A percentile compares a stretch with the other conserved stretches of the same genome.
phyloP scores from a whole-genome alignment of 202 grass and related monocot genomes.

The Zoysia matrella region DNA sequence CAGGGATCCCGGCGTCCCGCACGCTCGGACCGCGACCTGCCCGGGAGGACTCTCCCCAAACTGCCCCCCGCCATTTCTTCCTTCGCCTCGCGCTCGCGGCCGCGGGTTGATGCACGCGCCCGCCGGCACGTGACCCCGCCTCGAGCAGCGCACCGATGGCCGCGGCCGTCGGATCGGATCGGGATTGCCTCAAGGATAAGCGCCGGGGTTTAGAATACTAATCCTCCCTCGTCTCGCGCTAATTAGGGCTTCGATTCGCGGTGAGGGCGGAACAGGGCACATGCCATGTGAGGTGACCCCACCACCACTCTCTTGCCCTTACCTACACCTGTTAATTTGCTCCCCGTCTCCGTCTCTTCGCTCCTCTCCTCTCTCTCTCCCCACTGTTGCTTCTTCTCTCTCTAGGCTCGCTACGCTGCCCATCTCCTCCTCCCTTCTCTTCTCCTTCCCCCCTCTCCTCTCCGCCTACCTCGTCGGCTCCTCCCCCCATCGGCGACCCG shows the following conservation, averaged over 20 bases:
- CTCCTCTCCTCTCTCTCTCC: neutral
- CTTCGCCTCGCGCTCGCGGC: neutral
- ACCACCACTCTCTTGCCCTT: constrained; percentile 53
- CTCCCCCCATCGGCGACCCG: constrained; percentile 6
- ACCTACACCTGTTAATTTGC: constrained; percentile 74
- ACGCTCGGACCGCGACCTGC: constrained; percentile 45
- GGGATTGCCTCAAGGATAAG: constrained; percentile 42
- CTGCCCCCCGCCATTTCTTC: neutral
- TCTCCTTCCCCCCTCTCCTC: neutral
- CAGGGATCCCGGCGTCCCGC: neutral
- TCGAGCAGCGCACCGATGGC: constrained; percentile 58
- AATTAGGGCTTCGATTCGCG: constrained; percentile 45
- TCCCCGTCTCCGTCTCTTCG: constrained; percentile 40
- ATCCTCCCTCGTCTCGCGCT: constrained; percentile 24
- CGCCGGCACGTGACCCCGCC: constrained; percentile 66
- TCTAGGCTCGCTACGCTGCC: constrained; percentile 18
- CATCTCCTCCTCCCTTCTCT: constrained; percentile 26
- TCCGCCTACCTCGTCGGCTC: constrained; percentile 2
- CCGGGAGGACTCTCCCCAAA: neutral
- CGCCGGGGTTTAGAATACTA: constrained; percentile 20
- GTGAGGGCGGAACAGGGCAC: constrained; percentile 42
- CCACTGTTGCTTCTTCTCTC: constrained; percentile 39
- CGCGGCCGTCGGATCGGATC: constrained; percentile 45
- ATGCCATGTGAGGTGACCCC: constrained; percentile 83
- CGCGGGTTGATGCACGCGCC: constrained; percentile 35